Evolutionary conservation across 257 asterid genomes (phyloP).

Genomic region (Solanum ahanhuiri): DNA sequence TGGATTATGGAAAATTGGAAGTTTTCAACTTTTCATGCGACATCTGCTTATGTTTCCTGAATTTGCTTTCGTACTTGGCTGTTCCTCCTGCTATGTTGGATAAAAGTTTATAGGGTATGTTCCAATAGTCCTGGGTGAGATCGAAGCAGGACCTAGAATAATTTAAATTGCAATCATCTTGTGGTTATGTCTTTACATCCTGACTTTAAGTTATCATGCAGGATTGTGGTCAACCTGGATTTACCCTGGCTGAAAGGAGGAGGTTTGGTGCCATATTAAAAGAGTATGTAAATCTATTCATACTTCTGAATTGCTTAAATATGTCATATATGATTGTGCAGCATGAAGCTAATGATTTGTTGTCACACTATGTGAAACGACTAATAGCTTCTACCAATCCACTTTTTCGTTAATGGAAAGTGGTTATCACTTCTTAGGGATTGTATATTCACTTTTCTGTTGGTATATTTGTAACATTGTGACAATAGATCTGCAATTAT

Average conservation of each 20-base stretch:
- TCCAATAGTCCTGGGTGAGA: not conserved
- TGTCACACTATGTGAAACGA: not conserved
- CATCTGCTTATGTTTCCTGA: not conserved
- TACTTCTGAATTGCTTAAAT: not conserved
- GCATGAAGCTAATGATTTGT: not conserved
- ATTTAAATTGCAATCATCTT: not conserved
- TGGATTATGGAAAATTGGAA: not conserved
- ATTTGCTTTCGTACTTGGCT: not conserved
- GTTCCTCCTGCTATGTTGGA: not conserved
- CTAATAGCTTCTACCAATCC: not conserved
- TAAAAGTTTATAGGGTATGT: not conserved
- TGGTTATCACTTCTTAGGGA: not conserved
- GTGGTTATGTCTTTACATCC: constrained; percentile 4
- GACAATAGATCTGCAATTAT: not conserved
- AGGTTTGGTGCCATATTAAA: constrained; percentile 64
- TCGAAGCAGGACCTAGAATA: not conserved
- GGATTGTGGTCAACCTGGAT: constrained; percentile 99
- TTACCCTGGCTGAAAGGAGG: constrained; percentile 79
- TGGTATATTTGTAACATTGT: not conserved
- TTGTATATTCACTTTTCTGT: not conserved
- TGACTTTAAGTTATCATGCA: constrained; percentile 25
- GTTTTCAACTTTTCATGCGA: not conserved
- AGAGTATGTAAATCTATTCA: constrained; percentile 38
- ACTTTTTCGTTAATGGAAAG: not conserved
- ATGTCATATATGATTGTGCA: not conserved